Conservation (phyloP, 805 yeast genomes). For the Wickerhamomyces bisporus region DNA sequence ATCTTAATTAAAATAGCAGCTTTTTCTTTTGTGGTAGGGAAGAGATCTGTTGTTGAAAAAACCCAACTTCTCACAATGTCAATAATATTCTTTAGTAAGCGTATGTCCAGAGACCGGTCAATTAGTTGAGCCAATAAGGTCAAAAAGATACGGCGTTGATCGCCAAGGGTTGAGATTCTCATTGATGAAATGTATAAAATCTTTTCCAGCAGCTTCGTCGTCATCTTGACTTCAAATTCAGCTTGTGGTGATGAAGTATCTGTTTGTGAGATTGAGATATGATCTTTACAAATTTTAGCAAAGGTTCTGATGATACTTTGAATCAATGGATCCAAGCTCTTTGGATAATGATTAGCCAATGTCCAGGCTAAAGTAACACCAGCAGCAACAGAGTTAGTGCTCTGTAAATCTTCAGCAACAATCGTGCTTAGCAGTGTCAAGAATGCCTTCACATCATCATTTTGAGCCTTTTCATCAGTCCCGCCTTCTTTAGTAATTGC, state of each 20-base stretch:
- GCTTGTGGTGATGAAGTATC: conserved; percentile 30
- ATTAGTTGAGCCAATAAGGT: conserved; percentile 84
- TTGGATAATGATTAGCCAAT: conserved; percentile 67
- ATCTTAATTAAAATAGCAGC: conserved; percentile 90
- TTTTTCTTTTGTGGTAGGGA: conserved; percentile 94
- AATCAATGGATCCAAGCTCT: conserved; percentile 66
- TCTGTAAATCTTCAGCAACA: conserved; percentile 71
- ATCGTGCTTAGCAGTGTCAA: conserved; percentile 56
- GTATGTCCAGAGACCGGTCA: conserved; percentile 79
- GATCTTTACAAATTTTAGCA: conserved; percentile 86
- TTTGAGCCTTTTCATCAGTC: conserved; percentile 46
- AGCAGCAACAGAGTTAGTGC: conserved; percentile 76
- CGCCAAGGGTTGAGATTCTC: conserved; percentile 85
- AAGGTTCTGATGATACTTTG: conserved; percentile 81
- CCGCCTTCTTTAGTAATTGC: conserved; percentile 50
- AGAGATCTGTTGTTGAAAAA: conserved; percentile 71
- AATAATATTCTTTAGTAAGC: conserved; percentile 68
- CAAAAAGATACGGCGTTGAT: conserved; percentile 84
- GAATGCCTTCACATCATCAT: conserved; percentile 60
- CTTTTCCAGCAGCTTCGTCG: conserved; percentile 70
- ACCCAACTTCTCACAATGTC: conserved; percentile 85
- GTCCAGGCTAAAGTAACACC: conserved; percentile 84
- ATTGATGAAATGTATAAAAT: conserved; percentile 71
- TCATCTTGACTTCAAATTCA: conserved; percentile 75
- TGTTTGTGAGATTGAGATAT: conserved; percentile 50